Evolutionary conservation across 106 monocot genomes (phyloP), one percentile per base, ranked within the genome.

Genomic region (Dioscorea zingiberensis): DNA sequence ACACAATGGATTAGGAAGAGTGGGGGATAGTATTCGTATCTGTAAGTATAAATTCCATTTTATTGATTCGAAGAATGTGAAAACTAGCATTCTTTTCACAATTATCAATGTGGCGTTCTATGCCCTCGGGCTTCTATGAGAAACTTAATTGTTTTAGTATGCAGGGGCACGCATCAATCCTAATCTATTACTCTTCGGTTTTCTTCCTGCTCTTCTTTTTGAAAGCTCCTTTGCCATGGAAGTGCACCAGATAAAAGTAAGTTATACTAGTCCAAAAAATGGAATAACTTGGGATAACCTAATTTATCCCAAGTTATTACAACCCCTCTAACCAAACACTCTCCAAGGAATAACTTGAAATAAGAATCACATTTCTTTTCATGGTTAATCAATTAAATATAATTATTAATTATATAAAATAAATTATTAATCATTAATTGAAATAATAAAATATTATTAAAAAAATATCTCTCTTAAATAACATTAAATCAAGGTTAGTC

Each of bases 161-260:
- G 63, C 84, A 98, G 97, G 97, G 97, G 77, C 85, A 69, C 82
- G 84, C 21, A 98, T 98, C 30, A 84, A 98, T 68, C 97, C 97
- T 23, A 62, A 89, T 74, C 89, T 98, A 72, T 62, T 98, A 10
- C 68, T 98, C 23, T 66, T 83, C 66, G 97, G 92, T 68, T 98
- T 98, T 64, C 89, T 98, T 68, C 97, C 97, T 48, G 97, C 97
- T 71, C 97, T 98, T 82, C 86, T 98, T 44, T 98, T 98, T 75
- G 97, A 98, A 68, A 98, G 97, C 77, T 88, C 97, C 13, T 98
- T 98, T 84, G 71, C 97, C 57, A 89, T 98, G 97, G 97, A 98
- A 69, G 64, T 98, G 23, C 97, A 98, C 69, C 97, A 89, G 78
- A 98, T 98, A 65, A 92, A 98, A 89, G 97, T 98, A 67, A 22